Percentiles rank a stretch among this genome's conserved stretches.
Conservation (phyloP, 345 rosid genomes). For the Alliaria petiolata region DNA sequence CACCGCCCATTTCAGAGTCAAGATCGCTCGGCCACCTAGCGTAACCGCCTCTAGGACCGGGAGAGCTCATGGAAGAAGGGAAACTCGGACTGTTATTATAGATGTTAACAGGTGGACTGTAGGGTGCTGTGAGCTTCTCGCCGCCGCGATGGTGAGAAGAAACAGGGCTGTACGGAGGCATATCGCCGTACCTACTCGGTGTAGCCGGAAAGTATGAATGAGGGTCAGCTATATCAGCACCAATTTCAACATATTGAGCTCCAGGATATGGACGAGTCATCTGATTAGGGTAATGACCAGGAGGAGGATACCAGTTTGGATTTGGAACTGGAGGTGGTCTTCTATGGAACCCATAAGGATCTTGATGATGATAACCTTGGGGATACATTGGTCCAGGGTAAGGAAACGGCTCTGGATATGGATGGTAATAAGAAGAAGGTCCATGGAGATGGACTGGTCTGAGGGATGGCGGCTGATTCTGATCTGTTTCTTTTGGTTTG, state of each 20-base stretch:
- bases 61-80: constrained; percentile 26
- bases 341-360: constrained; percentile 49
- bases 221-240: constrained; percentile 46
- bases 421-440: constrained; percentile 46
- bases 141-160: constrained; percentile 26
- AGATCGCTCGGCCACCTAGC: constrained; percentile 35
- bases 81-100: constrained; percentile 14
- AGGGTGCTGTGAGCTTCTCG: constrained; percentile 3
- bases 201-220: constrained; percentile 34
- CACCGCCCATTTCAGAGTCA: constrained; percentile 39
- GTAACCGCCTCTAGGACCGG: constrained; percentile 28
- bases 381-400: constrained; percentile 36
- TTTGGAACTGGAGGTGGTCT: constrained; percentile 37
- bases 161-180: constrained; percentile 31
- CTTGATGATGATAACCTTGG: constrained; percentile 54
- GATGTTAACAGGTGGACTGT: constrained; percentile 7
- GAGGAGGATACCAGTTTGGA: constrained; percentile 36
- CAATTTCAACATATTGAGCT: constrained; percentile 47
- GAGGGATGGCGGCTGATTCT: too few species aligned
- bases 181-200: constrained; percentile 26
- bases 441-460: constrained; percentile 43
- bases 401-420: constrained; percentile 43
- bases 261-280: constrained; percentile 45
- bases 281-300: constrained; percentile 17
- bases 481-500: constrained; percentile 41